Percentiles rank a stretch among this genome's conserved stretches.
phyloP scores from a whole-genome alignment of 2,329 filamentous ascomycete species.

The Cucurbitaria berberidis region DNA sequence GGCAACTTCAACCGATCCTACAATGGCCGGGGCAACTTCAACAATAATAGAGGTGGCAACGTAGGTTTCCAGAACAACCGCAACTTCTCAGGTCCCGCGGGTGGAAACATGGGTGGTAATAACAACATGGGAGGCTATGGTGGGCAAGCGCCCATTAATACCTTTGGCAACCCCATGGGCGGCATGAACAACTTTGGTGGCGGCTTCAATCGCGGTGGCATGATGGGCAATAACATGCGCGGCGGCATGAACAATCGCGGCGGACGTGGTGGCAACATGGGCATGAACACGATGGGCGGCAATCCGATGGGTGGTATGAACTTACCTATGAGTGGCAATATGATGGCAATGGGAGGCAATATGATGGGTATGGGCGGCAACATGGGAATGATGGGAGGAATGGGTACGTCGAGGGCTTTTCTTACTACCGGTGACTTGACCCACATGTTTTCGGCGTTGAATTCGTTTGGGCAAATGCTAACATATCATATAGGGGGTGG shows the following conservation, averaged over 20 bases:
- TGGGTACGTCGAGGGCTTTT: slow-evolving; percentile 34
- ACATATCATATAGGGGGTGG: slow-evolving; percentile 45
- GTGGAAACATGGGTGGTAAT: slow-evolving; percentile 43
- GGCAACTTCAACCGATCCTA: slow-evolving; percentile 34
- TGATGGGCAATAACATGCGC: slow-evolving; percentile 46
- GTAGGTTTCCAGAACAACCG: slow-evolving; percentile 46
- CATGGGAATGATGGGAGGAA: slow-evolving; percentile 45
- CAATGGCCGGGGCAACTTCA: slow-evolving; percentile 42
- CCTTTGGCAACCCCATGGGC: slow-evolving; percentile 51
- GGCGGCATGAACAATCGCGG: slow-evolving; percentile 57
- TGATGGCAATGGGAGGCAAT: slow-evolving; percentile 50
- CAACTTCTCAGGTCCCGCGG: slow-evolving; percentile 45
- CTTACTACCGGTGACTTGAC: slow-evolving; percentile 8
- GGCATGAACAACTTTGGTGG: slow-evolving; percentile 49
- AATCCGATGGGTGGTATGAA: slow-evolving; percentile 45
- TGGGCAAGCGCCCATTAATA: slow-evolving; percentile 49
- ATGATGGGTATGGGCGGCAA: slow-evolving; percentile 45
- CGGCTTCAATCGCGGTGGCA: slow-evolving; percentile 52
- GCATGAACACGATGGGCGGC: slow-evolving; percentile 46
- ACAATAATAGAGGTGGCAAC: slow-evolving; percentile 35
- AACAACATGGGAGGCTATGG: slow-evolving; percentile 56
- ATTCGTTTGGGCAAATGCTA: slow-evolving; percentile 8
- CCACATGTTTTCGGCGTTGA: neutral
- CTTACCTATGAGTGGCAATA: slow-evolving; percentile 47
- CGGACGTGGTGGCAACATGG: slow-evolving; percentile 45